A percentile compares a stretch with the other conserved stretches of the same genome.
Evolutionary conservation across 768 basidiomycete species (phyloP).

Genomic region (Suillus bovinus): DNA sequence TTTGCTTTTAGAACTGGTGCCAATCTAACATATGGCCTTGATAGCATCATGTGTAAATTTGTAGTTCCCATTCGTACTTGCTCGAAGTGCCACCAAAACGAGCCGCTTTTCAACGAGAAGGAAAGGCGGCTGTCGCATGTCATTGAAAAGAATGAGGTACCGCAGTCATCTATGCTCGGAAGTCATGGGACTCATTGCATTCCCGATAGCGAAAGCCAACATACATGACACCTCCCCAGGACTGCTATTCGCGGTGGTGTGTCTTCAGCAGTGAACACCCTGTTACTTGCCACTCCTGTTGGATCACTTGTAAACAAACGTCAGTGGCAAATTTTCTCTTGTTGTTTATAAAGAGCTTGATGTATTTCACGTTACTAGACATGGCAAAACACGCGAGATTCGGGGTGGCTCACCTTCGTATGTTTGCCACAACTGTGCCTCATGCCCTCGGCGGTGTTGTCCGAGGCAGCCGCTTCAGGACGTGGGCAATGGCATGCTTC

Average conservation of each 20-base stretch:
- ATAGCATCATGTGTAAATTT: constrained; percentile 29
- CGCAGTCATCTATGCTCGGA: neutral
- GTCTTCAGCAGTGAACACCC: constrained; percentile 32
- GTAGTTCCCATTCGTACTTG: constrained; percentile 33
- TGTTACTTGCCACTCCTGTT: constrained; percentile 12
- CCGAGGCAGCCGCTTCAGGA: constrained; percentile 25
- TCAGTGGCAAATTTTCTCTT: neutral
- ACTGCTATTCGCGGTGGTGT: constrained; percentile 32
- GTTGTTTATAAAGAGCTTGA: neutral
- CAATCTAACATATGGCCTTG: neutral
- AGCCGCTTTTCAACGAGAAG: constrained; percentile 27
- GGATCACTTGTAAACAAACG: neutral
- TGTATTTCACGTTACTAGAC: constrained; percentile 13
- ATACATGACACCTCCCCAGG: constrained; percentile 34
- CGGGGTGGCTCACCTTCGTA: constrained; percentile 32
- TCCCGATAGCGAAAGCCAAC: constrained; percentile 12
- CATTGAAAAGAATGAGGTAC: constrained; percentile 19
- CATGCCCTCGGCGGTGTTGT: constrained; percentile 17
- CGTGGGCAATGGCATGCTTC: neutral
- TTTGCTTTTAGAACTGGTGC: neutral
- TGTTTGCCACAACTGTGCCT: constrained; percentile 28
- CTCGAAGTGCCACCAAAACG: constrained; percentile 26
- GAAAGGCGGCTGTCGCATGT: constrained; percentile 21
- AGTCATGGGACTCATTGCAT: neutral
- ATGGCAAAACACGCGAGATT: constrained; percentile 31